A percentile compares a stretch with the other conserved stretches of the same genome.
These are phyloP conservation scores for Saturnispora saitoi DNA, from an alignment of 805 yeast genomes.

Conservation along the genomic window DNA sequence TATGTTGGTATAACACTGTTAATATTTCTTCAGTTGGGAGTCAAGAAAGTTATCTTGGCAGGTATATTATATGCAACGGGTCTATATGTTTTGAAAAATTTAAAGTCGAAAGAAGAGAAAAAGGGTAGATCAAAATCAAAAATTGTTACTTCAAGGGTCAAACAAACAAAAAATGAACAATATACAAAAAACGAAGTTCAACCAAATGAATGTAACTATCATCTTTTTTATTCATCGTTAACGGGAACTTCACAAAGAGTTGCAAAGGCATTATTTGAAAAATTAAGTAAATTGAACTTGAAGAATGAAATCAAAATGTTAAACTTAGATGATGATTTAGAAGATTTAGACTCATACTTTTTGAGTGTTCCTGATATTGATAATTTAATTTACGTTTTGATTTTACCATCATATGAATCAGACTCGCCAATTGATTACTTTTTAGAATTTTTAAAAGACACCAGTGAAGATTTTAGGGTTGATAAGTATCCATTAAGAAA, in stretches of 20 bases:
- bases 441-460: slow-evolving; percentile 70
- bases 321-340: slow-evolving; percentile 71
- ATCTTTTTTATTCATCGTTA: slow-evolving; percentile 73
- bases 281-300: slow-evolving; percentile 26
- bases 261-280: slow-evolving; percentile 44
- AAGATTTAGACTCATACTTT: slow-evolving; percentile 78
- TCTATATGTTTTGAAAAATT: neutral
- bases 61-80: neutral
- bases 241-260: slow-evolving; percentile 66
- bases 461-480: slow-evolving; percentile 75
- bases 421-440: slow-evolving; percentile 90
- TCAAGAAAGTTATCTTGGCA: neutral
- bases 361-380: slow-evolving; percentile 45
- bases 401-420: slow-evolving; percentile 84
- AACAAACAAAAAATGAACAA: slow-evolving; percentile 1
- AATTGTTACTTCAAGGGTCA: neutral
- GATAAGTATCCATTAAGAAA: slow-evolving; percentile 69
- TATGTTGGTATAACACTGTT: neutral
- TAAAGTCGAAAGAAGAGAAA: neutral
- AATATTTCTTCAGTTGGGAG: neutral
- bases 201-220: slow-evolving; percentile 46
- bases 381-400: slow-evolving; percentile 50
- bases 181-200: slow-evolving; percentile 16
- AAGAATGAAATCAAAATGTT: slow-evolving; percentile 42
- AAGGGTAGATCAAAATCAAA: slow-evolving; percentile 5